phyloP scores from a whole-genome alignment of 1,284 basidiomycete genomes.

The Schizopora paradoxa region DNA sequence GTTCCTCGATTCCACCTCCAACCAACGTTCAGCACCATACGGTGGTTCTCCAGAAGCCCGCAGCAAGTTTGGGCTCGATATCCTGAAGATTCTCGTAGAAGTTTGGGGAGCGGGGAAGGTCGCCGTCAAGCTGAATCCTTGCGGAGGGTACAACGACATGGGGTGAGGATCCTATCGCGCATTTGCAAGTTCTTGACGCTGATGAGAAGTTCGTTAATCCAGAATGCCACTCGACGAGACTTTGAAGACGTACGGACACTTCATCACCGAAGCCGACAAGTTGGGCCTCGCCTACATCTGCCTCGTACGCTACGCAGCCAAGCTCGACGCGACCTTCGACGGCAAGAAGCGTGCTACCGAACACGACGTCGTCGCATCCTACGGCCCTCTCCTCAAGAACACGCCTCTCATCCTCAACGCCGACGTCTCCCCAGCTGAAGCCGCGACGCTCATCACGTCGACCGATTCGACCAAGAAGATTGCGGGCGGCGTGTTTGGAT shows the following conservation, averaged over 20 bases:
- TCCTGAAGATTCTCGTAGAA: conserved; percentile 39
- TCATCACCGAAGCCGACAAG: conserved; percentile 35
- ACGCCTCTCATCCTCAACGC: conserved; percentile 22
- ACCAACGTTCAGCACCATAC: conserved; percentile 56
- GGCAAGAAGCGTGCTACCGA: conserved; percentile 27
- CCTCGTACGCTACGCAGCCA: conserved; percentile 29
- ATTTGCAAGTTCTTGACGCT: background rate
- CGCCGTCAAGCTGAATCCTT: conserved; percentile 47
- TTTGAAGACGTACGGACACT: conserved; percentile 35
- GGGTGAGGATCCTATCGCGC: conserved; percentile 34
- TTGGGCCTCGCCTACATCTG: conserved; percentile 34
- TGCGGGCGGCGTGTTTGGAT: conserved; percentile 22
- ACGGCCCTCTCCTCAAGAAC: conserved; percentile 31
- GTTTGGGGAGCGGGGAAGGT: conserved; percentile 46
- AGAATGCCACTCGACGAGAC: conserved; percentile 42
- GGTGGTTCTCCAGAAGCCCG: conserved; percentile 56
- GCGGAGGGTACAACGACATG: conserved; percentile 42
- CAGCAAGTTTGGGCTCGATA: conserved; percentile 46
- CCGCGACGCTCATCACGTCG: conserved; percentile 17
- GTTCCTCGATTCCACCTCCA: conserved; percentile 49
- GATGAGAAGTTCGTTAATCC: background rate
- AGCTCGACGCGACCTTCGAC: conserved; percentile 27
- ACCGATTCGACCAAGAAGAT: conserved; percentile 18
- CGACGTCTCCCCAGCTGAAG: conserved; percentile 23
- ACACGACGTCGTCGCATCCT: conserved; percentile 29